phyloP scores from a whole-genome alignment of 2,329 filamentous ascomycete genomes.

The Penicillium paneum region DNA sequence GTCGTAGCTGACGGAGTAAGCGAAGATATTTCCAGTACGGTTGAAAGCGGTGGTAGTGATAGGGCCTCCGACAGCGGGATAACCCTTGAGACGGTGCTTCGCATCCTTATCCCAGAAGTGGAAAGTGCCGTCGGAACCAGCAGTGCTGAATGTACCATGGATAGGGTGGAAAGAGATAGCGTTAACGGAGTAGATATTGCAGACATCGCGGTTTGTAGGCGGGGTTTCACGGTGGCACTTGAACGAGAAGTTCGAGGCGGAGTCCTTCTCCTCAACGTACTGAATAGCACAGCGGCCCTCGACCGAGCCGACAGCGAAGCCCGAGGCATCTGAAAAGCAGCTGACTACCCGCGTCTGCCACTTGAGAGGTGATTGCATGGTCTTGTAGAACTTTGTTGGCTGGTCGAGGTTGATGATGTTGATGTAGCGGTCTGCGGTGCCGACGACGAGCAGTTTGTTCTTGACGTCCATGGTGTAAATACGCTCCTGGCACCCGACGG shows the following conservation, averaged over 20 bases:
- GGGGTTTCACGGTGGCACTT: slow-evolving; percentile 92
- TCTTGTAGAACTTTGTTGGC: slow-evolving; percentile 91
- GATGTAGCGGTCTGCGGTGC: slow-evolving; percentile 93
- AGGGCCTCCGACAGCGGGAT: slow-evolving; percentile 75
- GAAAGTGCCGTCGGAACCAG: slow-evolving; percentile 92
- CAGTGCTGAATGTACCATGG: slow-evolving; percentile 97
- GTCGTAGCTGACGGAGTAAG: slow-evolving; percentile 90
- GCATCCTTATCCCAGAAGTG: slow-evolving; percentile 76
- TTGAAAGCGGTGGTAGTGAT: slow-evolving; percentile 94
- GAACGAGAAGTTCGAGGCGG: slow-evolving; percentile 93
- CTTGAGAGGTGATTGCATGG: slow-evolving; percentile 90
- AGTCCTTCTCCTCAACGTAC: slow-evolving; percentile 95
- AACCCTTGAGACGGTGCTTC: slow-evolving; percentile 86
- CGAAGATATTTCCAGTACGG: slow-evolving; percentile 76
- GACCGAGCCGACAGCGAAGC: slow-evolving; percentile 93
- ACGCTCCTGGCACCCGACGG: slow-evolving; percentile 51
- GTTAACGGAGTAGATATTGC: slow-evolving; percentile 93
- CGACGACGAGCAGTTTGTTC: slow-evolving; percentile 83
- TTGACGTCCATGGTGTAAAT: slow-evolving; percentile 87
- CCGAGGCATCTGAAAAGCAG: slow-evolving; percentile 87
- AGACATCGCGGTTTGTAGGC: slow-evolving; percentile 61
- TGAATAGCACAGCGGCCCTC: slow-evolving; percentile 97
- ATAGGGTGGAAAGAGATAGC: slow-evolving; percentile 96
- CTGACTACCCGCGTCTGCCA: slow-evolving; percentile 96
- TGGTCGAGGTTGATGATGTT: slow-evolving; percentile 89